Evolutionary conservation across 1,284 basidiomycete genomes (phyloP), one percentile per base, ranked within the genome.

Genomic region (Psilocybe mexicana): DNA sequence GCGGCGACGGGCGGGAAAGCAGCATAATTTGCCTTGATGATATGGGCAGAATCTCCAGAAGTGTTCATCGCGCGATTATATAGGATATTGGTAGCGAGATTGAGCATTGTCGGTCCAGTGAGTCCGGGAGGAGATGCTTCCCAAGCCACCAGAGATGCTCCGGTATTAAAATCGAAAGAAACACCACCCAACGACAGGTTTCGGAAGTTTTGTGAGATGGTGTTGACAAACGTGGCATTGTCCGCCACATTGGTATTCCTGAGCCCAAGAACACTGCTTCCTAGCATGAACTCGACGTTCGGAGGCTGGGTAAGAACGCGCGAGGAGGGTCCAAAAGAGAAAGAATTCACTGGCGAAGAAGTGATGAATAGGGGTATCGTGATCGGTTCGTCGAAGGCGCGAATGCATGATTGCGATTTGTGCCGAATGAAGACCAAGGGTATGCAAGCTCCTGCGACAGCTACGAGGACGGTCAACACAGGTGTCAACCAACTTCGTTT

Each of bases 401-500:
- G 33, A 18, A 58, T 54, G 47, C 63, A 64, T 6, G 55, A 53
- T 8, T 54, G 59, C 24, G 53, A 40, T 40, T 58, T 61, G 43
- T 58, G 57, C 36, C 46, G 28, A 36, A 64, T 54, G 28, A 64
- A 61, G 35, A 64, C 53, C 8, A 64, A 57, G 12, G 63, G 63
- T 52, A 64, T 64, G 43, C 59, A 59, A 7, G 61, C 76, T 3
- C 85, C 90, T 11, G 81, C 80, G 33, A 90, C 75, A 2, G 86
- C 88, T 36, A 90, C 74, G 14, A 85, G 61, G 8, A 91, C 74
- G 0, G 83, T 77, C 11, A 92, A 76, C 2, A 84, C 54, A 1
- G 86, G 86, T 0, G 85, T 79, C 7, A 93, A 70, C 87, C 88
- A 93, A 63, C 85, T 85, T 35, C 87, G 79, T 10, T 83, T 80